Percentiles rank a stretch among this genome's conserved stretches.
Evolutionary conservation across 116 monocot species (phyloP).

Genomic region (Posidonia oceanica): DNA sequence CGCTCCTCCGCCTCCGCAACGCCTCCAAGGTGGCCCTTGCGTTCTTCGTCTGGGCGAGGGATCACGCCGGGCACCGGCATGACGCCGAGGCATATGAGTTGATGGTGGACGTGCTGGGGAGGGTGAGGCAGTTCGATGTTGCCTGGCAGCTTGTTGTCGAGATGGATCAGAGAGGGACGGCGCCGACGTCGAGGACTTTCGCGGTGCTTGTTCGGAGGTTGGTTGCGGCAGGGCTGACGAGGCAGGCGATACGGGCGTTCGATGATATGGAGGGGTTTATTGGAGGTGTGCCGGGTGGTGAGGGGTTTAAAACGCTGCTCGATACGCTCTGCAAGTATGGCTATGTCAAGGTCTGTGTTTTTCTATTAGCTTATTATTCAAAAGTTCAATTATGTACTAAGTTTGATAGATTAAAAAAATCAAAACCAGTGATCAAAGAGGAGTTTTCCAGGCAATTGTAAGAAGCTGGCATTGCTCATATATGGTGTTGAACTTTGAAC

Average conservation of each 20-base stretch:
- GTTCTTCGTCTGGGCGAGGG: conserved; percentile 65
- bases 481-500: too few relatives aligned
- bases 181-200: conserved; percentile 44
- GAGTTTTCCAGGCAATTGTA: too few relatives aligned
- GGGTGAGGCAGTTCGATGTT: conserved; percentile 77
- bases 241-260: conserved; percentile 69
- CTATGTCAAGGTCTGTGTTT: conserved; percentile 50
- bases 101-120: conserved; percentile 58
- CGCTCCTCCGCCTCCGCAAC: conserved; percentile 82
- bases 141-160: conserved; percentile 76
- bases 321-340: conserved; percentile 98
- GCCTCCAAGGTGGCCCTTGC: conserved; percentile 74
- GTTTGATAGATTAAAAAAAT: too few relatives aligned
- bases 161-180: conserved; percentile 53
- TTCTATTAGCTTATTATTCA: too few relatives aligned
- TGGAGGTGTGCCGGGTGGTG: conserved; percentile 35
- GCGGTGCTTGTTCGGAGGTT: conserved; percentile 53
- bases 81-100: conserved; percentile 48
- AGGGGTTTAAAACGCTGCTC: conserved; percentile 59
- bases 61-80: conserved; percentile 34
- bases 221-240: conserved; percentile 64
- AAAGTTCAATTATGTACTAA: too few relatives aligned
- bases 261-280: conserved; percentile 94
- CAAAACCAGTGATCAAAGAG: not conserved
- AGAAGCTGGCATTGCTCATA: too few relatives aligned